Evolutionary conservation across 2,329 filamentous ascomycete genomes (phyloP).

Genomic region (Monosporascus sp.): DNA sequence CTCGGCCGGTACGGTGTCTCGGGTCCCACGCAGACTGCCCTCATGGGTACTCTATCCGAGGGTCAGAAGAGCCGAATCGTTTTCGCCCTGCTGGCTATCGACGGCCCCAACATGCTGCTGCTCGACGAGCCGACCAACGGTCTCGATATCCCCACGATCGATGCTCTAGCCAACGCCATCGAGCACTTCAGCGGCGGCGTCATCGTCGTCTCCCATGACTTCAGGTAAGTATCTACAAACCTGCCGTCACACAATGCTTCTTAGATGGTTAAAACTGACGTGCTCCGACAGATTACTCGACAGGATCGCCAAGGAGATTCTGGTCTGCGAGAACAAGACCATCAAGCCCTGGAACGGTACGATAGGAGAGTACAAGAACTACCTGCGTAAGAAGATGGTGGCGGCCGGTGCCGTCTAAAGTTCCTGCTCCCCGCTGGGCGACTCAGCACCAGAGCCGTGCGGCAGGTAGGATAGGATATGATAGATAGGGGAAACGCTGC

Average conservation of each 20-base stretch:
- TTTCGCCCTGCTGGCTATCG: conserved; percentile 92
- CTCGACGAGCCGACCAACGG: conserved; percentile 99
- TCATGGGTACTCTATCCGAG: conserved; percentile 97
- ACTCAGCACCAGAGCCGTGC: background rate
- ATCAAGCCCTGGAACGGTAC: conserved; percentile 82
- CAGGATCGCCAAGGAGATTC: conserved; percentile 99
- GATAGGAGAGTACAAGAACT: conserved; percentile 96
- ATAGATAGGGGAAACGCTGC: no score
- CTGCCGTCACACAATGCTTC: background rate
- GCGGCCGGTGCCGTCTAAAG: conserved; percentile 75
- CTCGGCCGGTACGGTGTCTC: conserved; percentile 90
- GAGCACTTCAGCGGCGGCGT: conserved; percentile 95
- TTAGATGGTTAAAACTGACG: conserved; percentile 12
- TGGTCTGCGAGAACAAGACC: conserved; percentile 98
- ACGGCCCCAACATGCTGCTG: conserved; percentile 93
- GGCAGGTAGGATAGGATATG: no score
- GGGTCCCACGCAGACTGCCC: conserved; percentile 88
- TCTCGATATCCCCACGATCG: conserved; percentile 97
- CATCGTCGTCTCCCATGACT: conserved; percentile 97
- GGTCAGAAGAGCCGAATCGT: conserved; percentile 98
- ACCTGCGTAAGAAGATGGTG: conserved; percentile 99
- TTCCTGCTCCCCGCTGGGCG: background rate
- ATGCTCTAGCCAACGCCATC: conserved; percentile 95
- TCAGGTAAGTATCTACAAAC: conserved; percentile 61
- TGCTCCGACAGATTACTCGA: conserved; percentile 68